Conservation (phyloP, 2,329 filamentous ascomycete species). For the Ophiocordyceps camponoti-saundersi region DNA sequence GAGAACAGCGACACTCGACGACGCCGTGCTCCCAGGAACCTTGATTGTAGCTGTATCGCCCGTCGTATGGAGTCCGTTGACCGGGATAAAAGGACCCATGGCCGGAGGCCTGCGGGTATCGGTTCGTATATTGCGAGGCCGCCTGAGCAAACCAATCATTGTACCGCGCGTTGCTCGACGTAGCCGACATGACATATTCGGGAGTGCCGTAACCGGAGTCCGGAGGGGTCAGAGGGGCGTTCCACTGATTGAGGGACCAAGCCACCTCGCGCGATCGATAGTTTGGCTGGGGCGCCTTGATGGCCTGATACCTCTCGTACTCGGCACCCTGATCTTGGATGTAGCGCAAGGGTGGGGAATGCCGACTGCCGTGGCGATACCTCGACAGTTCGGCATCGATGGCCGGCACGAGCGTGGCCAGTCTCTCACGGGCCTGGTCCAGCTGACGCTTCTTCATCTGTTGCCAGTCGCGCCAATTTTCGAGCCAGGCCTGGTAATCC, state of each 20-base stretch:
- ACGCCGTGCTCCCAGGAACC: constrained; percentile 33
- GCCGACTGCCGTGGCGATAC: constrained; percentile 20
- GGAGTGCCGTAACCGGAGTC: constrained; percentile 46
- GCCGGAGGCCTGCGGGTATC: constrained; percentile 24
- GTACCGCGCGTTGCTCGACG: constrained; percentile 36
- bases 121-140: constrained; percentile 23
- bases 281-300: constrained; percentile 20
- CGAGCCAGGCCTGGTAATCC: constrained; percentile 47
- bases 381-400: constrained; percentile 25
- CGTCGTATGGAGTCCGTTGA: constrained; percentile 22
- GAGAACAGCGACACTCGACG: constrained; percentile 31
- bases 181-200: constrained; percentile 37
- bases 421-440: constrained; percentile 30
- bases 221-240: constrained; percentile 37
- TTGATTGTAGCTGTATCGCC: constrained; percentile 27
- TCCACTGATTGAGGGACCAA: constrained; percentile 28
- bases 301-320: constrained; percentile 29
- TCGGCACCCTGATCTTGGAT: constrained; percentile 38
- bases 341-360: constrained; percentile 25
- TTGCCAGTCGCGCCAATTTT: constrained; percentile 42
- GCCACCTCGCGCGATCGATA: constrained; percentile 28
- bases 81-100: constrained; percentile 23
- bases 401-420: constrained; percentile 28
- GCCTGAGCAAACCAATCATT: constrained; percentile 38
- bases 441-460: constrained; percentile 36